Base-by-base conservation (phyloP, 2,329 filamentous ascomycete genomes). In the Diplodia scrobiculata region DNA sequence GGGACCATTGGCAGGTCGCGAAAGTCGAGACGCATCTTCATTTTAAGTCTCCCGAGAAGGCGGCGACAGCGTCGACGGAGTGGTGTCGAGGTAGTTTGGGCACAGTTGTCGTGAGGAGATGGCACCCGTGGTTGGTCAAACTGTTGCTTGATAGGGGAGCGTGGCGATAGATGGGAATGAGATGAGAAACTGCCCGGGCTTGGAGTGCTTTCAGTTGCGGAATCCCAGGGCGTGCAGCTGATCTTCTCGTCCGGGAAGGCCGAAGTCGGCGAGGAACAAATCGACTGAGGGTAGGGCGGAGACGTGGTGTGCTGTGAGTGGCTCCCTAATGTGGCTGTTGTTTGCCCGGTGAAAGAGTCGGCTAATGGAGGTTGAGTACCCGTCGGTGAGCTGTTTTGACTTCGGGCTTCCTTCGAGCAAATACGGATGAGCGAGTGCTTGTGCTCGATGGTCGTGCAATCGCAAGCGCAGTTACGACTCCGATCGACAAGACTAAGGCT, bases 401-500 rank as follows among this genome's bases (percentile, higher is more conserved):
- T 45, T 50, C 36, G 58, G 17, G 32, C 5, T 51, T 25, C 58
- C 9, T 50, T 50, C 5, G 27, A 34, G n/a, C 19, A 29, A 62
- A n/a, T 11, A 32, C 19, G 45, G 41, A 62, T 36, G 27, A 62
- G 27, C 29, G 58, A 62, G 13, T 50, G 58, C 32, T 62, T 48
- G 29, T 50, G 45, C 5, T 11, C 13, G 2, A 36, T 13, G 45
- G 17, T 25, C 10, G n/a, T n/a, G 45, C 38, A 62, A 47, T 50
- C 58, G 29, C 58, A 62, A 11, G 6, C n/a, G 45, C 45, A 50
- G 45, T 62, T 13, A 5, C 41, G 27, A 25, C 29, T 62, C 13
- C 58, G 45, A n/a, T 62, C 58, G 48, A 50, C 34, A 50, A 62
- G 45, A 62, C 58, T 62, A 19, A 62, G 58, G 14, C 58, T 62